These are phyloP conservation scores for Candida vartiovaarae DNA, from an alignment of 805 yeast species.

Conservation along the genomic window DNA sequence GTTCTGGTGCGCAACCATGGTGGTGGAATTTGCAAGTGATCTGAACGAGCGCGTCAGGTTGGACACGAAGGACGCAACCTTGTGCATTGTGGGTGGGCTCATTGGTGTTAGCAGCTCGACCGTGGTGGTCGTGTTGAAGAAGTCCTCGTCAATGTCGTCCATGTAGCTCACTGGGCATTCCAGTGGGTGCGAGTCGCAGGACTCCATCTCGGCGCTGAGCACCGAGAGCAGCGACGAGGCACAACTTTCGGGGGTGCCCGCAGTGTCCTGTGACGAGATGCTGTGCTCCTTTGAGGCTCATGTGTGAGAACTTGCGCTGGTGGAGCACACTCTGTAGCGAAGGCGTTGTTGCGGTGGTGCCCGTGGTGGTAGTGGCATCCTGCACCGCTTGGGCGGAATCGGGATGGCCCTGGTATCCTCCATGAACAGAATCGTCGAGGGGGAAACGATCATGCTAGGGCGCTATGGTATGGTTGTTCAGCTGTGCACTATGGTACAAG, in stretches of 20 bases:
- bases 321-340: slow-evolving; percentile 19
- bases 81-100: too few relatives aligned
- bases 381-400: slow-evolving; percentile 9
- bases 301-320: slow-evolving; percentile 12
- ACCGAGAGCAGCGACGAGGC: slow-evolving; percentile 8
- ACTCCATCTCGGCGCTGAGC: slow-evolving; percentile 11
- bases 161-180: slow-evolving; percentile 10
- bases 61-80: slow-evolving; percentile 16
- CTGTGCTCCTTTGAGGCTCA: slow-evolving; percentile 3
- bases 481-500: too few relatives aligned
- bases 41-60: slow-evolving; percentile 17
- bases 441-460: too few relatives aligned
- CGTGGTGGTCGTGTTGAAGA: slow-evolving; percentile 8
- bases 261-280: slow-evolving; percentile 4
- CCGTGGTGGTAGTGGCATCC: slow-evolving; percentile 1
- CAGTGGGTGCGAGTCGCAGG: slow-evolving; percentile 17
- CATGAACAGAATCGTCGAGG: not conserved
- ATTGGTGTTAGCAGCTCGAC: slow-evolving; percentile 2
- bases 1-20: slow-evolving; percentile 4
- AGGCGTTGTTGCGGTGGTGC: slow-evolving; percentile 13
- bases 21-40: slow-evolving; percentile 12
- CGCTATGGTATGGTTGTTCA: too few relatives aligned
- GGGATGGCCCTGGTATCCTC: slow-evolving; percentile 16
- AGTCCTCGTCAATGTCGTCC: slow-evolving; percentile 20
- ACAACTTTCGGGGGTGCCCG: slow-evolving; percentile 1